Conservation (phyloP, 306 rosid genomes). For the Malus domestica region ASM211411v1 NC_041799.1:6153001-6153500, state of each 20-base stretch:
- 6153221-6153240: not conserved
- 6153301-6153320: not conserved
- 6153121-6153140: slow-evolving; percentile 1
- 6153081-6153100: not conserved
- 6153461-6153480: not conserved
- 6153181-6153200: not conserved
- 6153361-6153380: no score
- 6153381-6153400: not conserved
- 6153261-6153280: not conserved
- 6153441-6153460: not conserved
- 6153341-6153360: not conserved
- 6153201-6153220: not conserved
- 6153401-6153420: not conserved
- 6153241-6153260: not conserved
- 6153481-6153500: slow-evolving; percentile 18
- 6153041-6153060: not conserved
- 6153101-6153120: not conserved
- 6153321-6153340: not conserved
- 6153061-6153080: not conserved
- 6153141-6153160: slow-evolving; percentile 2
- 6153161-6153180: not conserved
- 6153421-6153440: not conserved
- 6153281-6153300: not conserved
- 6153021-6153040: not conserved
- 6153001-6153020: not conserved